Conservation (phyloP, 345 rosid species). For the Chamaenerion angustifolium region DNA sequence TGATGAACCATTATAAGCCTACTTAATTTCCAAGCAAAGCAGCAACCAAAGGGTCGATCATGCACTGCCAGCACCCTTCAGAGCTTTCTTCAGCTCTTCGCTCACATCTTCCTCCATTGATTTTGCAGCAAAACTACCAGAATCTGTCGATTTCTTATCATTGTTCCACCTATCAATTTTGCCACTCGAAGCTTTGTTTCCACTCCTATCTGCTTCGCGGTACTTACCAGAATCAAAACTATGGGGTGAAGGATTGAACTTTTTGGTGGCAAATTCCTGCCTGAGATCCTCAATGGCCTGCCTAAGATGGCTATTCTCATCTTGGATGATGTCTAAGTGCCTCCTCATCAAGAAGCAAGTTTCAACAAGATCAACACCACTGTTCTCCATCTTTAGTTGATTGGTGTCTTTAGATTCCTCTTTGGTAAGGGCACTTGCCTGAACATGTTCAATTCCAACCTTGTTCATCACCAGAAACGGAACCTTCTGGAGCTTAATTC, state of each 20-base stretch:
- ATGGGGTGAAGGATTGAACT: slow-evolving; percentile 7
- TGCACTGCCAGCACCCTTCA: slow-evolving; percentile 40
- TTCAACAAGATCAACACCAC: slow-evolving; percentile 30
- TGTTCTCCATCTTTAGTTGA: slow-evolving; percentile 5
- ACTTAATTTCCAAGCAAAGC: neutral
- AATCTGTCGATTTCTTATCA: slow-evolving; percentile 29
- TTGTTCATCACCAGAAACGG: slow-evolving; percentile 81
- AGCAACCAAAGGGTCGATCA: slow-evolving; percentile 11
- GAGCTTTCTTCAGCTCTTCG: slow-evolving; percentile 58
- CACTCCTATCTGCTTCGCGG: slow-evolving; percentile 32
- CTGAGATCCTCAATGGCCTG: slow-evolving; percentile 67
- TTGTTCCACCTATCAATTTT: slow-evolving; percentile 28
- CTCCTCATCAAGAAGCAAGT: slow-evolving; percentile 37
- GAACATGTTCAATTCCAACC: slow-evolving; percentile 74
- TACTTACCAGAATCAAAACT: slow-evolving; percentile 29
- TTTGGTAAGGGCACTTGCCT: slow-evolving; percentile 19
- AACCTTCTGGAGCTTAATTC: slow-evolving; percentile 39
- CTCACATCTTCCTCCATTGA: slow-evolving; percentile 32
- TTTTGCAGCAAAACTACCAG: slow-evolving; percentile 7
- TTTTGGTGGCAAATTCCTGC: slow-evolving; percentile 23
- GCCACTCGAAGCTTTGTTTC: slow-evolving; percentile 9
- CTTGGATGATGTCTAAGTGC: slow-evolving; percentile 50
- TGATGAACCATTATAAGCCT: neutral
- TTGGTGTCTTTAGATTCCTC: slow-evolving; percentile 5
- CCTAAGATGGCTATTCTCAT: slow-evolving; percentile 49